Conservation (phyloP, 2,329 filamentous ascomycete genomes). For the Neofusicoccum ribis region DNA sequence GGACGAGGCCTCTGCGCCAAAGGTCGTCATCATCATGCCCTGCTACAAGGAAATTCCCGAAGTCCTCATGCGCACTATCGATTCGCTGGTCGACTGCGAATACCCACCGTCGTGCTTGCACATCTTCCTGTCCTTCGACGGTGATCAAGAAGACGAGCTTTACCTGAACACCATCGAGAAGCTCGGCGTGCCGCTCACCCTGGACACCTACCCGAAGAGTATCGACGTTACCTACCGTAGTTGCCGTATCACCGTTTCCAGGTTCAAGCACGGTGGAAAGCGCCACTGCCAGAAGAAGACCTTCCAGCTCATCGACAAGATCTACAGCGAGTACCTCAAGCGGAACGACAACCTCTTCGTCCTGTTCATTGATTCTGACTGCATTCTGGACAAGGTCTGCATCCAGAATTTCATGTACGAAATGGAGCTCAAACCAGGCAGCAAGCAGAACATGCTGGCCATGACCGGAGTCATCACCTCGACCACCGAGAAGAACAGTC, state of each 20-base stretch:
- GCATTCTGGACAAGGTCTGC: conserved; percentile 86
- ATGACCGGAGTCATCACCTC: conserved; percentile 98
- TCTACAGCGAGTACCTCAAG: conserved; percentile 84
- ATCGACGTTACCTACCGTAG: conserved; percentile 85
- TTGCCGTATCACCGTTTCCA: conserved; percentile 83
- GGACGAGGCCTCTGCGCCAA: conserved; percentile 83
- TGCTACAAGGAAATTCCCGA: conserved; percentile 91
- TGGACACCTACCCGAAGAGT: conserved; percentile 79
- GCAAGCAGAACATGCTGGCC: conserved; percentile 87
- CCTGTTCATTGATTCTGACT: conserved; percentile 96
- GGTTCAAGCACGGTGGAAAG: conserved; percentile 92
- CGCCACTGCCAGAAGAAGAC: conserved; percentile 91
- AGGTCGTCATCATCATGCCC: conserved; percentile 95
- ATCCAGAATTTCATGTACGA: conserved; percentile 98
- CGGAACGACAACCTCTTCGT: conserved; percentile 91
- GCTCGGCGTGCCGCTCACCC: conserved; percentile 75
- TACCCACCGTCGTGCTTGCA: conserved; percentile 92
- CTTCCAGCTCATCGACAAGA: conserved; percentile 88
- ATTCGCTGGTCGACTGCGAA: conserved; percentile 91
- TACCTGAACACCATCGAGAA: conserved; percentile 84
- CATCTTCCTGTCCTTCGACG: conserved; percentile 93
- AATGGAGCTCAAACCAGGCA: conserved; percentile 95
- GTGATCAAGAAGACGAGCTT: conserved; percentile 82
- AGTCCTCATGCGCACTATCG: conserved; percentile 78
- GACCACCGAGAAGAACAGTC: conserved; percentile 81